Percentiles rank a stretch among this genome's conserved stretches.
Evolutionary conservation across 2,329 filamentous ascomycete genomes (phyloP).

Genomic region (Colletotrichum cereale): DNA sequence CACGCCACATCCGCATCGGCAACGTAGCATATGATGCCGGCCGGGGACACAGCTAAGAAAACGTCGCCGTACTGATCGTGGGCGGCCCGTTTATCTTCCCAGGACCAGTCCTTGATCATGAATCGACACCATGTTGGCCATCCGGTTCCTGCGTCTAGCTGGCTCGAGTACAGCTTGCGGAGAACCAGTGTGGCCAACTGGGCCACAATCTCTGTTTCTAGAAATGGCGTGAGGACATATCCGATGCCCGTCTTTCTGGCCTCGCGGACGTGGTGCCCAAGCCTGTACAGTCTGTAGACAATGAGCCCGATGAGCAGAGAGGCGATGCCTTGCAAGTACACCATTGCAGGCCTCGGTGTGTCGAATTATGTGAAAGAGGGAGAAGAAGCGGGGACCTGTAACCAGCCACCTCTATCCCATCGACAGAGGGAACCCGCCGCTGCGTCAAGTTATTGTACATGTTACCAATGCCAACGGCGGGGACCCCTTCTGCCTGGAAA

Average conservation of each 20-base stretch:
- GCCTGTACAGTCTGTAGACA: background rate
- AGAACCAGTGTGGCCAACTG: background rate
- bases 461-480: background rate
- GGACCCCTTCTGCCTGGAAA: background rate
- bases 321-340: background rate
- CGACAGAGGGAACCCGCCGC: background rate
- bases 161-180: background rate
- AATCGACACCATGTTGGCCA: conserved; percentile 1
- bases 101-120: conserved; percentile 12
- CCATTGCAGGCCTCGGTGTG: background rate
- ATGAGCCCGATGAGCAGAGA: background rate
- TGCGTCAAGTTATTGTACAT: background rate
- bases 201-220: conserved; percentile 2
- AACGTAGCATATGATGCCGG: conserved; percentile 8
- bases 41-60: background rate
- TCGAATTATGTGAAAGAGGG: background rate
- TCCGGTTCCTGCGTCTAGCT: conserved; percentile 1
- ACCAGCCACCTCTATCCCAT: background rate
- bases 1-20: conserved; percentile 7
- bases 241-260: background rate
- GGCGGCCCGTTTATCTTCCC: conserved; percentile 1
- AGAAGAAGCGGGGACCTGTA: background rate
- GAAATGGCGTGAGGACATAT: background rate
- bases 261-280: background rate
- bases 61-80: conserved; percentile 1